Base-by-base conservation (phyloP, 2,329 filamentous ascomycete genomes). In the Colletotrichum costaricense region DNA sequence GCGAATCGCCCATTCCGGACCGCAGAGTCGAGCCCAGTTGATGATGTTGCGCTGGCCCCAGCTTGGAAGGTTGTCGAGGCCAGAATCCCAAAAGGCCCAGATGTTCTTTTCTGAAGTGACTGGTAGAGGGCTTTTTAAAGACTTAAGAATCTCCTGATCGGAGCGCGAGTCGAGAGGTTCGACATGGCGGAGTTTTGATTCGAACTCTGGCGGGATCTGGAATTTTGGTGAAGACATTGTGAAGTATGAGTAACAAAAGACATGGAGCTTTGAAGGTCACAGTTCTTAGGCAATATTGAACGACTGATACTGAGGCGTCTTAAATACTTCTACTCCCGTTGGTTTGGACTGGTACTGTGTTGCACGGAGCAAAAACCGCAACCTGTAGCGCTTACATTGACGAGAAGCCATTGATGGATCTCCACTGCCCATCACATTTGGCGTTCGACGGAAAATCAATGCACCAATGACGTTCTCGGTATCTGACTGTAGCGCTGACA, bases 31-130 rank as follows among this genome's bases (percentile, higher is more conserved):
- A 24, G 83, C 80, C 84, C 84, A 86, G 72, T 81, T 78, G 24
- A 80, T 77, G 49, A 86, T 80, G 55, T 85, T 86, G 56, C 82
- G 81, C 62, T 81, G 78, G 35, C 80, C 82, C 83, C 83, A 85
- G 6, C 67, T 70, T 0, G 81, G 82, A 81, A 85, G 83, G 5
- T 60, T 38, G 65, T 35, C 26, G 0, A 83, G 69, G 0, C 85
- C 83, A 9, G 79, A 80, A 63, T 86, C 79, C 84, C 84, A 86
- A 68, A 85, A 84, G 1, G 84, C 83, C 84, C 84, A 87, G 5
- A 87, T 79, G 60, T 86, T 87, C 73, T 83, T 84, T 60, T 86
- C 83, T 0, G 82, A 82, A 1, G 78, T 81, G 49, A 83, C 69
- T 6, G 82, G 79, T 1, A 74, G 77, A 35, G 79, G 80, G 0